phyloP scores from a whole-genome alignment of 208 protist species.

The Leishmania tarentolae region DNA sequence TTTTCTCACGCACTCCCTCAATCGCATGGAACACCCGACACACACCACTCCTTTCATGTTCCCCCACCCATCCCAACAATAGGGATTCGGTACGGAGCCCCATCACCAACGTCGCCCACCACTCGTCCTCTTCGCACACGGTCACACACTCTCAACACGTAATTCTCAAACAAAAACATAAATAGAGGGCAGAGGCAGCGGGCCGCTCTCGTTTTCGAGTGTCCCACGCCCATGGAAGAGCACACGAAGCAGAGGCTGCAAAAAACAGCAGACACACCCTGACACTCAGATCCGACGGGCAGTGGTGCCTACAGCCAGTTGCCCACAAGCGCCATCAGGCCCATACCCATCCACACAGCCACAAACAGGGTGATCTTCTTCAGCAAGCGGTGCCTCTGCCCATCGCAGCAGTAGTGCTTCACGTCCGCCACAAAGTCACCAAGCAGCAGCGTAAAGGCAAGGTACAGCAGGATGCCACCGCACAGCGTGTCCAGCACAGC shows the following conservation, averaged over 20 bases:
- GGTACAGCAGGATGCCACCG: conserved; percentile 73
- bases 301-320: conserved; percentile 39
- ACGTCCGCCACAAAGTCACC: conserved; percentile 55
- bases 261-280: background rate
- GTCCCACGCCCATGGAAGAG: background rate
- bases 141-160: no score
- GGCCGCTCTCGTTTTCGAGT: background rate
- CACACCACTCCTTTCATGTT: no score
- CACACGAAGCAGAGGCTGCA: background rate
- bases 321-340: conserved; percentile 48
- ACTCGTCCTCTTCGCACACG: no score
- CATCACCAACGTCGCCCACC: no score
- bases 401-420: conserved; percentile 27
- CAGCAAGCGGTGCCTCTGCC: background rate
- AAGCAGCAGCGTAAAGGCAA: conserved; percentile 67
- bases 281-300: background rate
- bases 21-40: no score
- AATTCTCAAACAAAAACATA: no score
- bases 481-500: conserved; percentile 61
- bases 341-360: conserved; percentile 48
- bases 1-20: no score
- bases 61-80: no score
- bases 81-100: no score
- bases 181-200: background rate
- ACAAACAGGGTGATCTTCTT: conserved; percentile 33